These are phyloP conservation scores for Waltiozyma solani DNA, from an alignment of 1,139 yeast species.

Conservation along the genomic window DNA sequence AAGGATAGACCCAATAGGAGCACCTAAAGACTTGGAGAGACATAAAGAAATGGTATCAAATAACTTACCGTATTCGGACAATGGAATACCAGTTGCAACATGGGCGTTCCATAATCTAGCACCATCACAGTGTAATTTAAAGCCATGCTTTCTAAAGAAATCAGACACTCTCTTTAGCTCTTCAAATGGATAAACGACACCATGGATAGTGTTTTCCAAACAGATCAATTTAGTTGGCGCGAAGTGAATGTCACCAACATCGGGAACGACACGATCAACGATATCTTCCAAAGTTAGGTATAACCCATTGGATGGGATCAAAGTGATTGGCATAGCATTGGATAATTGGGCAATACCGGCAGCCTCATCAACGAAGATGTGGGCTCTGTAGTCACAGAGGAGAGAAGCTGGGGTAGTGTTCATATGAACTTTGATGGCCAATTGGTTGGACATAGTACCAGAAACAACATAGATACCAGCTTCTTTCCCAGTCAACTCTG, in stretches of 20 bases:
- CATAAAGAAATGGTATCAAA: constrained; percentile 77
- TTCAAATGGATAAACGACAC: constrained; percentile 58
- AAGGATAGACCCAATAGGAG: constrained; percentile 74
- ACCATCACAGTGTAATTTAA: constrained; percentile 68
- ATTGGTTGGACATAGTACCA: constrained; percentile 75
- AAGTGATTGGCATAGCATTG: constrained; percentile 77
- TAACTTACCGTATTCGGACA: constrained; percentile 51
- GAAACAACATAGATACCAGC: constrained; percentile 66
- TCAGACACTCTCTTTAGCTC: constrained; percentile 53
- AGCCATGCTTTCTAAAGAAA: constrained; percentile 45
- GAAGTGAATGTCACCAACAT: constrained; percentile 56
- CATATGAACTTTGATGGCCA: constrained; percentile 60
- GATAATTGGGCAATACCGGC: constrained; percentile 75
- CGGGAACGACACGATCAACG: constrained; percentile 33
- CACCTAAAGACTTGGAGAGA: constrained; percentile 72
- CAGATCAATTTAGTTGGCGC: constrained; percentile 79
- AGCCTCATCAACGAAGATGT: constrained; percentile 65
- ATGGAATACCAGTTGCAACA: constrained; percentile 51
- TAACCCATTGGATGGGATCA: constrained; percentile 50
- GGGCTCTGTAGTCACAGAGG: constrained; percentile 70
- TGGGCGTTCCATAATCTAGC: constrained; percentile 84
- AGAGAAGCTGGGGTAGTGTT: constrained; percentile 67
- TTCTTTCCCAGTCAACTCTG: constrained; percentile 56
- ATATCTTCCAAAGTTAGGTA: constrained; percentile 67
- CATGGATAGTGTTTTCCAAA: constrained; percentile 72